Evolutionary conservation across 1,284 basidiomycete genomes (phyloP).

Genomic region (Inonotus obliquus): DNA sequence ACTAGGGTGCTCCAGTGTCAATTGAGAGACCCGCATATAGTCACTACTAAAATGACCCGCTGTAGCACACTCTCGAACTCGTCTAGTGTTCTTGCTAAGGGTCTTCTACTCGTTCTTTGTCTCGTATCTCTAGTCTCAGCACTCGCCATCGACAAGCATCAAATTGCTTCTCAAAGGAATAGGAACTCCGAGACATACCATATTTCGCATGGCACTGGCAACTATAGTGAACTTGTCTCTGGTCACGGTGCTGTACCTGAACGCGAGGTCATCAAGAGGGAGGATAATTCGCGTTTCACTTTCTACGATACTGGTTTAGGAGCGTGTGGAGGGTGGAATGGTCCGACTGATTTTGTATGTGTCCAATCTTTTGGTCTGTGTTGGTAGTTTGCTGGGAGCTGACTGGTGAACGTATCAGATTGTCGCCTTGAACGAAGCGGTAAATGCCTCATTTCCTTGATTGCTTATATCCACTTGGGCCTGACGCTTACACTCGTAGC

Average conservation of each 20-base stretch:
- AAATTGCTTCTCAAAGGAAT: neutral
- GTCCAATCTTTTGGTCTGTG: neutral
- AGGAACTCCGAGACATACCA: too few species aligned
- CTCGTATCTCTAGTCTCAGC: neutral
- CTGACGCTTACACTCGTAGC: constrained; percentile 19
- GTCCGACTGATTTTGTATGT: constrained; percentile 32
- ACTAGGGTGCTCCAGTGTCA: neutral
- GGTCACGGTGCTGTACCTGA: too few species aligned
- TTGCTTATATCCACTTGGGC: neutral
- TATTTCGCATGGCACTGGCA: too few species aligned
- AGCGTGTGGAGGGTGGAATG: constrained; percentile 34
- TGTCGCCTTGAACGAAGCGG: constrained; percentile 35
- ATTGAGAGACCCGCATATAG: neutral
- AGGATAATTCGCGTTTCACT: constrained; percentile 30
- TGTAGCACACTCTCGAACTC: too few species aligned
- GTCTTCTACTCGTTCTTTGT: neutral
- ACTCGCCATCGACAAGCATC: neutral
- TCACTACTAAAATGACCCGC: too few species aligned
- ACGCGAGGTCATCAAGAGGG: constrained; percentile 22
- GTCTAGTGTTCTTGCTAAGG: too few species aligned
- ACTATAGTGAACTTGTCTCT: too few species aligned
- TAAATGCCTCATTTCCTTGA: constrained; percentile 20
- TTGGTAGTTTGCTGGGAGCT: neutral
- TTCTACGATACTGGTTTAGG: constrained; percentile 33
- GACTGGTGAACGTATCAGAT: constrained; percentile 24